A percentile compares a stretch with the other conserved stretches of the same genome.
Evolutionary conservation across 2,329 filamentous ascomycete species (phyloP).

Genomic region (Sarocladium brachiariae): DNA sequence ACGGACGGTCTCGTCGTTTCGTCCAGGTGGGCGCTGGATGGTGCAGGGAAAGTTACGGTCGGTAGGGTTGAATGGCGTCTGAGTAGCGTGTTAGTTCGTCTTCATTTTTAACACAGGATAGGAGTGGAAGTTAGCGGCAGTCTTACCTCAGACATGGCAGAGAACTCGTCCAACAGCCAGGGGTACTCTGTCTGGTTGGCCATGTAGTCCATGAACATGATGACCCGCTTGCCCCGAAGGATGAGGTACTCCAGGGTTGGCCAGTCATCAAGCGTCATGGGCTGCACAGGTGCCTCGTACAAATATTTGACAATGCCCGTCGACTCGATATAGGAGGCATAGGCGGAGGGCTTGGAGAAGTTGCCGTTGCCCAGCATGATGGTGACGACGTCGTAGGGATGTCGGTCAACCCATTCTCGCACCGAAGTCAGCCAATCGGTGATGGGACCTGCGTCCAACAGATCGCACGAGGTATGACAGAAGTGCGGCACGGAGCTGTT

Average conservation of each 20-base stretch:
- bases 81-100: neutral
- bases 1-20: conserved; percentile 46
- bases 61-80: conserved; percentile 69
- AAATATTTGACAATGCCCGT: conserved; percentile 67
- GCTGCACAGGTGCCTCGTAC: conserved; percentile 64
- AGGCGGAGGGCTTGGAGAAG: conserved; percentile 57
- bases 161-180: conserved; percentile 83
- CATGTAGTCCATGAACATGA: conserved; percentile 80
- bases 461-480: conserved; percentile 77
- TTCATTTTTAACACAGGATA: too few relatives aligned
- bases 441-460: conserved; percentile 75
- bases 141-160: conserved; percentile 68
- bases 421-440: conserved; percentile 65
- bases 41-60: conserved; percentile 66
- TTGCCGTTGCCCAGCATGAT: conserved; percentile 81
- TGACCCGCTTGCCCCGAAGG: conserved; percentile 58
- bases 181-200: conserved; percentile 73
- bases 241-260: conserved; percentile 77
- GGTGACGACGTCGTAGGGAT: conserved; percentile 84
- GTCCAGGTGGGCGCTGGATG: conserved; percentile 65
- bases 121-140: neutral
- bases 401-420: conserved; percentile 60
- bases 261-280: conserved; percentile 71
- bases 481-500: conserved; percentile 56
- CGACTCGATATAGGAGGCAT: conserved; percentile 59